Percentiles rank a stretch among this genome's conserved stretches.
Conservation (phyloP, 2,329 filamentous ascomycete genomes). For the Shiraia sp. region DNA sequence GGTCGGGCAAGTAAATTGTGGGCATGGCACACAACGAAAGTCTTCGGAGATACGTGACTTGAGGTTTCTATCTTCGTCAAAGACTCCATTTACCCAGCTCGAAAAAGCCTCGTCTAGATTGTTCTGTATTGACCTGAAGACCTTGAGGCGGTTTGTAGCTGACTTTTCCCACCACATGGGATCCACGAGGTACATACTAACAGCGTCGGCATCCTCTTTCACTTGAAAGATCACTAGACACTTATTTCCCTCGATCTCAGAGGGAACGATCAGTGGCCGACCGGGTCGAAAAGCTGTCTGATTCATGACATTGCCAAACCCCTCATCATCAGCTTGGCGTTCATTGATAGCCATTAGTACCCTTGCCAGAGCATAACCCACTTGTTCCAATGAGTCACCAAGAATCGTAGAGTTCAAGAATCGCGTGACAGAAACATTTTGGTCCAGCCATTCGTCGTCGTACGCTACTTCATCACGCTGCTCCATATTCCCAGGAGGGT, state of each 20-base stretch:
- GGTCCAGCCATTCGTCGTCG: too few relatives aligned
- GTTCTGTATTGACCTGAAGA: too few relatives aligned
- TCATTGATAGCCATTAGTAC: conserved; percentile 11
- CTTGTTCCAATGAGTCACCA: neutral
- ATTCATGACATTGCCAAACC: conserved; percentile 8
- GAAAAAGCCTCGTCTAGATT: too few relatives aligned
- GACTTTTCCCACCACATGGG: too few relatives aligned
- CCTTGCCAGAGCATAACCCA: conserved; percentile 4
- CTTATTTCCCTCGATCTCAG: neutral
- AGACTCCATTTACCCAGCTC: too few relatives aligned
- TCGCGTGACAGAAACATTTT: too few relatives aligned
- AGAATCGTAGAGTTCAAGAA: neutral
- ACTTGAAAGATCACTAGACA: conserved; percentile 3
- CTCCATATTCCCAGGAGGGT: too few relatives aligned
- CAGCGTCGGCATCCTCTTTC: neutral
- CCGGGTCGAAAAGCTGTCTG: conserved; percentile 3
- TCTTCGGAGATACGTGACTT: neutral
- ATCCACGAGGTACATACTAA: too few relatives aligned
- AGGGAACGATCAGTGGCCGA: conserved; percentile 8
- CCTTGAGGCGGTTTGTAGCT: too few relatives aligned
- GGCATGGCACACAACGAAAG: conserved; percentile 6
- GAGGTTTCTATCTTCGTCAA: too few relatives aligned
- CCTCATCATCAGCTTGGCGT: conserved; percentile 4
- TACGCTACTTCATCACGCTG: too few relatives aligned
- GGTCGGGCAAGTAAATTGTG: conserved; percentile 1